Base-by-base conservation (phyloP, 2,329 filamentous ascomycete species). In the Alternaria gaisen region DNA sequence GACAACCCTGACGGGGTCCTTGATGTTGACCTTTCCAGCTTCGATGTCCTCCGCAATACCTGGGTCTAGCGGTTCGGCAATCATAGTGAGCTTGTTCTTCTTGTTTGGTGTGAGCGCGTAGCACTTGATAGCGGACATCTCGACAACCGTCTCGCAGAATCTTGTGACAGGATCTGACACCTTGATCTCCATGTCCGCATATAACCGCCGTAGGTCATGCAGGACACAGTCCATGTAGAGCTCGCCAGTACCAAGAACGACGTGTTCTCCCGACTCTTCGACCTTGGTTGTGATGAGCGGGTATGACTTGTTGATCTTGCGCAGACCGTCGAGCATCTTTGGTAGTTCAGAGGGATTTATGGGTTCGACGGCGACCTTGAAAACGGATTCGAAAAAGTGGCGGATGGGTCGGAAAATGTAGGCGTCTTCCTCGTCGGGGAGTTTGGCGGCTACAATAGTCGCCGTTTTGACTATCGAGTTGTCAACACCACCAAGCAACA, bases 201-300 rank as follows among this genome's bases (percentile, higher is more conserved):
- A 99, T n/a, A 98, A 81, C 41, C 90, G 88, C 55, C 95, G 91
- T 47, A 99, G 85, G 76, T 99, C 95, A 78, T 99, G 95, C 46
- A 99, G 85, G 4, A 99, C 94, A 73, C 95, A 99, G 78, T 99
- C 95, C 94, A 99, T 98, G 82, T 99, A 99, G n/a, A 99, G 84
- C 79, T 99, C 95, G 61, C 95, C 95, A 0, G 95, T 99, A 24
- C 95, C 95, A 5, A 99, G 87, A 47, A 99, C 86, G 67, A 99
- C 90, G 76, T 99, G 95, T 80, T 99, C 95, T 52, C 95, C 95
- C 1, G 93, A 97, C 80, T 99, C 95, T 78, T 99, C 95, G 4
- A 99, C 95, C 79, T 98, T 98, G 5, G 95, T 99, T 12, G 91
- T 92, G 70, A 98, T 92, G 26, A 99, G 86, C 30, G 95, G 95